Evolutionary conservation across 257 asterid species (phyloP), one percentile per base, ranked within the genome.

Genomic region (Coffea canephora): DNA sequence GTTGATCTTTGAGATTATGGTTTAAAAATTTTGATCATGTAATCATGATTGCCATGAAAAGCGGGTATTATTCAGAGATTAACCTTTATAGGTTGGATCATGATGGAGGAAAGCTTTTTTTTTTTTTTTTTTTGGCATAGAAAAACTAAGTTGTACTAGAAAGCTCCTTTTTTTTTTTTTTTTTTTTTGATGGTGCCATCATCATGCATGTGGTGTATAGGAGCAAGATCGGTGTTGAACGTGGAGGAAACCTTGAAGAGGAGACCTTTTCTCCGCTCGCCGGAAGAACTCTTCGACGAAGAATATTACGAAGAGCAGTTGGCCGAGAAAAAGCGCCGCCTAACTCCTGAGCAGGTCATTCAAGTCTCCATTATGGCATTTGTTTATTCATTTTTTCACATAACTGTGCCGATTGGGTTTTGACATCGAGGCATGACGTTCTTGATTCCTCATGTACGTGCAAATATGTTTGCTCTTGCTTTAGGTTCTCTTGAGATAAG

Each of bases 281-380:
- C 86, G 77, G 97, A 92, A 46, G 97, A 93, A 3, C 78, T 90
- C 73, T 94, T 90, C 36, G 99, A 92, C 41, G 98, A 94, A 65
- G 99, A 96, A 48, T 96, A 91, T 79, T 92, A 89, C 83, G 98
- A 96, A 82, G 98, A 96, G 85, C 98, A 92, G 87, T 77, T 84
- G 90, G 94, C 96, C 87, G 99, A 91, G 83, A 96, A 94, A 91
- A 96, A 96, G 83, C 97, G 99, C 82, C 98, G 99, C 18, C 97
- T 96, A 82, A 88, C 94, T 66, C 80, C 93, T 46, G 98, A 96
- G 81, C 99, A 96, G 97, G 99, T 95, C 68, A 62, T 52, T 78
- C 19, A 54, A 77, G 75, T 77, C 3, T 2, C 23, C 43, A 10
- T 73, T 55, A 18, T 52, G 31, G n/a, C 4, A 10, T 25, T 64